Percentiles rank a stretch among this genome's conserved stretches.
phyloP scores from a whole-genome alignment of 176 grass and related monocot species.

The Microstegium vimineum region DNA sequence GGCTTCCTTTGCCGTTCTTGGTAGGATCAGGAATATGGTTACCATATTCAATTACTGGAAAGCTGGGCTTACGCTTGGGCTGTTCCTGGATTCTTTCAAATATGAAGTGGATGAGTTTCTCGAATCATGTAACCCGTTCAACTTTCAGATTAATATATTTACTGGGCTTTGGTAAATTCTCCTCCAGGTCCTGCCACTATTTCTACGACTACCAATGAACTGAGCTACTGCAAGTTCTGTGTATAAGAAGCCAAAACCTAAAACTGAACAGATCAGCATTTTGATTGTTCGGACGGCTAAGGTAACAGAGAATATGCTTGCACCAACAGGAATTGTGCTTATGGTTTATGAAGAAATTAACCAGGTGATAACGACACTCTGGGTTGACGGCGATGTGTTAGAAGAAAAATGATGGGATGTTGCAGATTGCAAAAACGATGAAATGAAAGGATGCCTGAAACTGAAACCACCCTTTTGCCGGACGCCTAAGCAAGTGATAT shows the following conservation, averaged over 20 bases:
- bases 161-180: slow-evolving; percentile 42
- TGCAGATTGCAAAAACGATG: background rate
- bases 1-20: slow-evolving; percentile 50
- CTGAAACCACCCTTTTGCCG: background rate
- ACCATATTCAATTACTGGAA: slow-evolving; percentile 94
- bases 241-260: background rate
- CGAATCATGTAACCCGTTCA: slow-evolving; percentile 69
- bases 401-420: background rate
- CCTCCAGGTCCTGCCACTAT: background rate
- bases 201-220: background rate
- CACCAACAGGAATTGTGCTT: background rate
- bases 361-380: background rate
- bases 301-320: background rate
- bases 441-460: background rate
- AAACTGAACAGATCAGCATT: background rate
- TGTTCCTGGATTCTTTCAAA: slow-evolving; percentile 92
- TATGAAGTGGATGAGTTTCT: slow-evolving; percentile 65
- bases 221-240: background rate
- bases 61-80: slow-evolving; percentile 77
- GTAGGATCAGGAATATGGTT: slow-evolving; percentile 59
- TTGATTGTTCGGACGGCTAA: background rate
- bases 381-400: background rate
- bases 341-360: background rate
- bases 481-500: slow-evolving; percentile 1
- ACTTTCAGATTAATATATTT: slow-evolving; percentile 64